These are phyloP conservation scores for Zygosaccharomyces siamensis DNA, from an alignment of 805 yeast genomes.

Conservation along the genomic window DNA sequence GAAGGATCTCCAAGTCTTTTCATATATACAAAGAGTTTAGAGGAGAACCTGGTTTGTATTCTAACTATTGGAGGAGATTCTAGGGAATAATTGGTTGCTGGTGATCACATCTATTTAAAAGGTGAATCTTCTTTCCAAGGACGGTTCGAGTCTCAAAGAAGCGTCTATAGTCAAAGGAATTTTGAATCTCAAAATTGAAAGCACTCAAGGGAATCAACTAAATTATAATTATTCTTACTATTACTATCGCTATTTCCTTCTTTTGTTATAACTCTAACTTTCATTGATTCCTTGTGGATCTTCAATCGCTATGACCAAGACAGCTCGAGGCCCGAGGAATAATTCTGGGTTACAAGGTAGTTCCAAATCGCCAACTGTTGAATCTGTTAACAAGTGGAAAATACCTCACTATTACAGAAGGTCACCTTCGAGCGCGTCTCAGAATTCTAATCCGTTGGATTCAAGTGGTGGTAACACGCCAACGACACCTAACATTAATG, in stretches of 20 bases:
- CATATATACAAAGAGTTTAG: background rate
- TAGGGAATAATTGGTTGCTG: slow-evolving; percentile 1
- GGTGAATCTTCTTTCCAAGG: background rate
- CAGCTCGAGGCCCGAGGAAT: slow-evolving; percentile 7
- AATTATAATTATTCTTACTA: background rate
- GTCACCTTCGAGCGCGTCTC: slow-evolving; percentile 15
- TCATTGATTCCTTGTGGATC: background rate
- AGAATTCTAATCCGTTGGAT: slow-evolving; percentile 8
- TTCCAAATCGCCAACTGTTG: slow-evolving; percentile 19
- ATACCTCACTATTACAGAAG: slow-evolving; percentile 35
- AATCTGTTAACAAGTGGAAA: slow-evolving; percentile 32
- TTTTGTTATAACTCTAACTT: background rate
- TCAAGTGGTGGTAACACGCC: slow-evolving; percentile 7
- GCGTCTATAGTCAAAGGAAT: background rate
- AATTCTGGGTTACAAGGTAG: slow-evolving; percentile 4
- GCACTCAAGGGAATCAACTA: background rate
- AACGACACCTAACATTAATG: slow-evolving; percentile 21
- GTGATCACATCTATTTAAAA: background rate
- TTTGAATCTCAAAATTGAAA: background rate
- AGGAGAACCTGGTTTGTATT: background rate
- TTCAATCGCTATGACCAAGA: slow-evolving; percentile 11
- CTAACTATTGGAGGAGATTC: background rate
- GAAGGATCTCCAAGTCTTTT: background rate
- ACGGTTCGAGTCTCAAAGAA: slow-evolving; percentile 1
- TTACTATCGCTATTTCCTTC: background rate